These are phyloP conservation scores for Colletotrichum destructivum DNA, from an alignment of 2,329 filamentous ascomycete species.

Conservation along the genomic window DNA sequence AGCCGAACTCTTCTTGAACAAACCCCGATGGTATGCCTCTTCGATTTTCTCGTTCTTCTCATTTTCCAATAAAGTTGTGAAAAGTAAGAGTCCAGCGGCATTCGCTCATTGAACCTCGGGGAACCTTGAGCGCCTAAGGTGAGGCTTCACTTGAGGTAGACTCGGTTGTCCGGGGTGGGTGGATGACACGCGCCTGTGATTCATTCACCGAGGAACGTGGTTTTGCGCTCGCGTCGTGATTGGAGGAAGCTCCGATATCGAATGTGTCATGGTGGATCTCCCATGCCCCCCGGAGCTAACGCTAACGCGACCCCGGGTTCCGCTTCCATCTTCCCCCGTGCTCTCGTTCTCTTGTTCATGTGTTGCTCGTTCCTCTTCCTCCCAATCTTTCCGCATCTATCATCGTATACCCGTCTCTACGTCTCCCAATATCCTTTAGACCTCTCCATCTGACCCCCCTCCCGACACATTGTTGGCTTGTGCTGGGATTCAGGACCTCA, in stretches of 20 bases:
- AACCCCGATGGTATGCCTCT: too few species aligned
- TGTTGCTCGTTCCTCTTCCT: background rate
- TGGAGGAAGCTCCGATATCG: constrained; percentile 32
- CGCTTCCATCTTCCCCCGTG: constrained; percentile 14
- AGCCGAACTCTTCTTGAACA: too few species aligned
- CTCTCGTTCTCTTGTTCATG: background rate
- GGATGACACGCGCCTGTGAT: background rate
- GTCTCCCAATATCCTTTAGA: too few species aligned
- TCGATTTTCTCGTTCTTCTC: too few species aligned
- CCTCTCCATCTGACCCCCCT: background rate
- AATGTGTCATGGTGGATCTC: constrained; percentile 28
- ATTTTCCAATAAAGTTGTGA: too few species aligned
- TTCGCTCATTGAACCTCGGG: too few species aligned
- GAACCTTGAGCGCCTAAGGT: too few species aligned
- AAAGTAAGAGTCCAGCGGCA: too few species aligned
- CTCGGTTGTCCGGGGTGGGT: too few species aligned
- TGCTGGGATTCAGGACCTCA: too few species aligned
- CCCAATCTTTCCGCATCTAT: background rate
- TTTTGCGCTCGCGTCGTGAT: constrained; percentile 39
- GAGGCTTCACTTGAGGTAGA: too few species aligned
- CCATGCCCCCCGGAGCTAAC: constrained; percentile 13
- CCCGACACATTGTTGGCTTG: background rate
- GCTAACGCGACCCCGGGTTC: constrained; percentile 34
- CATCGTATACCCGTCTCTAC: too few species aligned
- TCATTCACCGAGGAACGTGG: constrained; percentile 32